Evolutionary conservation across 495 filamentous ascomycete genomes (phyloP).

Genomic region (Aspergillus sparsus): DNA sequence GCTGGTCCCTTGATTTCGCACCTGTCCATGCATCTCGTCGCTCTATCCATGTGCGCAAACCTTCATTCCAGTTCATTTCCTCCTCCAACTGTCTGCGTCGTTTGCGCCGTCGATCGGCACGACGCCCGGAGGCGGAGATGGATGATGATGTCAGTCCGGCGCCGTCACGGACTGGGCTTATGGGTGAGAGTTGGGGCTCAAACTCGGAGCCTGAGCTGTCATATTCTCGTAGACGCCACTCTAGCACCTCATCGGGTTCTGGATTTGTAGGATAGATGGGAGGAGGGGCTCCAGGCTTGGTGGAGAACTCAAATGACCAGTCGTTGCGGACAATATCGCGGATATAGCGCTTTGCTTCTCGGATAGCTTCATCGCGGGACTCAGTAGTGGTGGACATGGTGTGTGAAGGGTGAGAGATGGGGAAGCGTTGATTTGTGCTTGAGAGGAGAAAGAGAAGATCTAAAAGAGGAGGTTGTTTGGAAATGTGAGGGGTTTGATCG

Average conservation of each 20-base stretch:
- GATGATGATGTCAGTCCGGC: conserved; percentile 8
- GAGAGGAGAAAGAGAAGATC: background rate
- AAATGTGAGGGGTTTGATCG: conserved; percentile 17
- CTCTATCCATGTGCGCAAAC: conserved; percentile 71
- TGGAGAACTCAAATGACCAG: conserved; percentile 42
- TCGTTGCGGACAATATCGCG: conserved; percentile 47
- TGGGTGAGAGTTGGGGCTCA: conserved; percentile 36
- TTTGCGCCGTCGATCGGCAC: conserved; percentile 54
- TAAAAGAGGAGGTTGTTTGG: background rate
- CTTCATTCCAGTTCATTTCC: conserved; percentile 82
- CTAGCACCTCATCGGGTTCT: conserved; percentile 32
- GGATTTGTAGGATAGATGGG: conserved; percentile 30
- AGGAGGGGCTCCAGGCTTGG: conserved; percentile 29
- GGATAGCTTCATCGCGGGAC: conserved; percentile 44
- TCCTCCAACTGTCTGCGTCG: conserved; percentile 62
- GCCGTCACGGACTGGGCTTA: conserved; percentile 21
- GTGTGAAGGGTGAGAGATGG: background rate
- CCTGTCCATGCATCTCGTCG: conserved; percentile 85
- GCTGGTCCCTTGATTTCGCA: conserved; percentile 48
- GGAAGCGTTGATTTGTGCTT: conserved; percentile 2
- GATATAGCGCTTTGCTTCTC: conserved; percentile 44
- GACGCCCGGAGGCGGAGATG: conserved; percentile 3
- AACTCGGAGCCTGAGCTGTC: conserved; percentile 48
- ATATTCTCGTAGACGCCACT: conserved; percentile 48
- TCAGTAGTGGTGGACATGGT: conserved; percentile 28